Evolutionary conservation across 148 eudicot species (phyloP).

Genomic region (Pharnaceum exiguum): DNA sequence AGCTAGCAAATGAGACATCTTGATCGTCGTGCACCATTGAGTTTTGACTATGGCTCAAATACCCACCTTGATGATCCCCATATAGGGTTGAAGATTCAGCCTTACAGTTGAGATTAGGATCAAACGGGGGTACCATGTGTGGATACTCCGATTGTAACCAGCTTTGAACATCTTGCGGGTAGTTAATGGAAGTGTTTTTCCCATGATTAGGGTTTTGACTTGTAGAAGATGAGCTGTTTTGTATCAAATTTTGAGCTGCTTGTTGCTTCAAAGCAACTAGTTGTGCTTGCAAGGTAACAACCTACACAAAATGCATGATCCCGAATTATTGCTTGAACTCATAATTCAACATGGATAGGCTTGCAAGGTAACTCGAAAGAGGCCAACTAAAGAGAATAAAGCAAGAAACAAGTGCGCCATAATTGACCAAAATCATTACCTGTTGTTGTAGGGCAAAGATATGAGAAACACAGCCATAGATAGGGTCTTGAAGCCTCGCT

Average conservation of each 20-base stretch:
- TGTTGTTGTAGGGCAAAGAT: constrained; percentile 90
- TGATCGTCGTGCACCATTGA: constrained; percentile 32
- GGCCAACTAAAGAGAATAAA: no score
- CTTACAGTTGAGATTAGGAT: constrained; percentile 23
- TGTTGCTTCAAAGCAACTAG: constrained; percentile 51
- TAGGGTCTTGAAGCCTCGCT: constrained; percentile 89
- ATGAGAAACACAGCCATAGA: constrained; percentile 90
- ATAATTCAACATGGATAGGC: background rate
- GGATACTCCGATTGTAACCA: constrained; percentile 67
- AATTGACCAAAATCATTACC: no score
- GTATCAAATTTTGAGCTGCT: constrained; percentile 35
- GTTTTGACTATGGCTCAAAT: constrained; percentile 25
- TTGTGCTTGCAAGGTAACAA: constrained; percentile 72
- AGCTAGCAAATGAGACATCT: constrained; percentile 45
- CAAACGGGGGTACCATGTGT: constrained; percentile 44
- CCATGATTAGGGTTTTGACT: constrained; percentile 42
- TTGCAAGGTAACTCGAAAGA: background rate
- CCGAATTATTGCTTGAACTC: background rate
- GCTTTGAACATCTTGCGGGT: constrained; percentile 56
- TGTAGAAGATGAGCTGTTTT: constrained; percentile 14
- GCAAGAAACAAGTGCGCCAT: no score
- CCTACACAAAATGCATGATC: constrained; percentile 33
- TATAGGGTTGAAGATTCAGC: constrained; percentile 32
- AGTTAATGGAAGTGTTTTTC: constrained; percentile 18
- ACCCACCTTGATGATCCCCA: constrained; percentile 21